Evolutionary conservation across 2,329 filamentous ascomycete species (phyloP).

Genomic region (Penicillium sp.): DNA sequence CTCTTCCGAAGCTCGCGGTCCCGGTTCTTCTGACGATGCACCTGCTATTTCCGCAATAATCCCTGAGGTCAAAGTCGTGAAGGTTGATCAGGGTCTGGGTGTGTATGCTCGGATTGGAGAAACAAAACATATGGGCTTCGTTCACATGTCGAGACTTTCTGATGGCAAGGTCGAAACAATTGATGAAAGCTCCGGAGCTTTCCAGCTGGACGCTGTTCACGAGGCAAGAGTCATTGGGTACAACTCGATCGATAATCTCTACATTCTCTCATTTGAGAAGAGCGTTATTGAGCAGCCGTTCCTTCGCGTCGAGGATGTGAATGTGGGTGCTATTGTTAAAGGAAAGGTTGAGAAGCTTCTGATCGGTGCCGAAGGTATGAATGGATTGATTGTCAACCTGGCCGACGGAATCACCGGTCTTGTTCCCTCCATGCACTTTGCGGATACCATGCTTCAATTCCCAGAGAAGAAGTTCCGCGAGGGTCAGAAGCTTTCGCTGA

Average conservation of each 20-base stretch:
- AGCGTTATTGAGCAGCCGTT: slow-evolving; percentile 82
- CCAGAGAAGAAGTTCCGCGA: slow-evolving; percentile 96
- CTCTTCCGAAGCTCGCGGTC: slow-evolving; percentile 27
- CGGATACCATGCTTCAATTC: slow-evolving; percentile 82
- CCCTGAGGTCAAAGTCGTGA: slow-evolving; percentile 72
- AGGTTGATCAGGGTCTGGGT: slow-evolving; percentile 76
- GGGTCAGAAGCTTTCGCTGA: slow-evolving; percentile 76
- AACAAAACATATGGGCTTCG: slow-evolving; percentile 71
- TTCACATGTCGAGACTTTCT: slow-evolving; percentile 89
- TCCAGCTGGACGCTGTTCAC: slow-evolving; percentile 74
- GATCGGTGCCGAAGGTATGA: slow-evolving; percentile 72
- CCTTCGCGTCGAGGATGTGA: slow-evolving; percentile 86
- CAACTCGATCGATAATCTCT: slow-evolving; percentile 81
- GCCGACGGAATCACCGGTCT: slow-evolving; percentile 86
- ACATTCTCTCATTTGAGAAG: slow-evolving; percentile 78
- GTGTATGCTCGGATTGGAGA: slow-evolving; percentile 73
- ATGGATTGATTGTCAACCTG: slow-evolving; percentile 76
- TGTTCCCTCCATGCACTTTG: slow-evolving; percentile 81
- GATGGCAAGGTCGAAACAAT: slow-evolving; percentile 86
- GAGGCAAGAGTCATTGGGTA: slow-evolving; percentile 80
- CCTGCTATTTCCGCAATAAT: slow-evolving; percentile 64
- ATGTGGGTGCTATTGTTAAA: slow-evolving; percentile 74
- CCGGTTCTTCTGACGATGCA: slow-evolving; percentile 45
- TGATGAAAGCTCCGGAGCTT: slow-evolving; percentile 72
- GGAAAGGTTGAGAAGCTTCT: slow-evolving; percentile 83